phyloP scores from a whole-genome alignment of 768 basidiomycete species.

The Suillus plorans region DNA sequence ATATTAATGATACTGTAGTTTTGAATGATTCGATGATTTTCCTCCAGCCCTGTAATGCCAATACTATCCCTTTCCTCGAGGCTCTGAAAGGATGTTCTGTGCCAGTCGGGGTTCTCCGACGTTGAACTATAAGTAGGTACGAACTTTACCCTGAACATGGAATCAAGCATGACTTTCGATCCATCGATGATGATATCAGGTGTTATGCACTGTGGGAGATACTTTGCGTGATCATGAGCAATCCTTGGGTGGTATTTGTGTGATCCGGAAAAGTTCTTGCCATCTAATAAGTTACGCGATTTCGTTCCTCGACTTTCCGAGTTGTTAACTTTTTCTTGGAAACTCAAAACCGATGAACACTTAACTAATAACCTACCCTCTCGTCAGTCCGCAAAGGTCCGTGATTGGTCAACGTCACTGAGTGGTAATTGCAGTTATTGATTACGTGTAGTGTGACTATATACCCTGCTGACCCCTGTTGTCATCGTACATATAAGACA shows the following conservation, averaged over 20 bases:
- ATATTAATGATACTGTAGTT: slow-evolving; percentile 3
- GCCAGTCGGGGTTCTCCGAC: neutral
- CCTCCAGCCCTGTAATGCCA: neutral
- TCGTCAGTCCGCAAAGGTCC: neutral
- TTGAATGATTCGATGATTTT: neutral
- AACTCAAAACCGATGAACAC: neutral
- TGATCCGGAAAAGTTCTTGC: neutral
- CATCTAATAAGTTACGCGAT: neutral
- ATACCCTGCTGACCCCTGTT: neutral
- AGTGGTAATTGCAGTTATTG: neutral
- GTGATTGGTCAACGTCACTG: neutral
- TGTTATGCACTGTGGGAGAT: neutral
- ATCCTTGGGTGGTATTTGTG: neutral
- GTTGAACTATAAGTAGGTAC: neutral
- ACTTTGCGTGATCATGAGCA: neutral
- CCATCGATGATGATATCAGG: neutral
- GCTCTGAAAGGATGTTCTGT: neutral
- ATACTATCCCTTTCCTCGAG: neutral
- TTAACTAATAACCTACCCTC: neutral
- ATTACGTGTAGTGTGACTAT: neutral
- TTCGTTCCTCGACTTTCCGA: neutral
- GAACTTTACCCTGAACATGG: neutral
- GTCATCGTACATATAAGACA: neutral
- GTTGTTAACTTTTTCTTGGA: neutral
- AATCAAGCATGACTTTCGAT: neutral